Percentiles rank a stretch among this genome's conserved stretches.
phyloP scores from a whole-genome alignment of 805 yeast species.

The Yarrowia keelungensis region DNA sequence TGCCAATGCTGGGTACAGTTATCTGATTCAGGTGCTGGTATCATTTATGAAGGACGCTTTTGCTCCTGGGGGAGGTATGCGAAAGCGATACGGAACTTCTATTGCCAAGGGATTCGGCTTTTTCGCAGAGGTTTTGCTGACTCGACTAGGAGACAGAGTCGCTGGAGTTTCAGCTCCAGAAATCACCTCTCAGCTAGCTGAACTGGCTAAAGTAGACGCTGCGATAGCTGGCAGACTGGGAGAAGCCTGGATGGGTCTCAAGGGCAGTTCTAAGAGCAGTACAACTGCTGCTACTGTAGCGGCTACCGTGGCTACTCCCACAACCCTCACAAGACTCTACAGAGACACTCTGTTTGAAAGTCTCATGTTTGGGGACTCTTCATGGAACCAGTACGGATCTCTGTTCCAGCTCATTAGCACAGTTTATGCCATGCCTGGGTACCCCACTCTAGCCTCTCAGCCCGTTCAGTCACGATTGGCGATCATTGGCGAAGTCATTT shows the following conservation, averaged over 20 bases:
- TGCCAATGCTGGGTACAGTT: slow-evolving; percentile 20
- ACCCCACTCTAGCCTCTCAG: slow-evolving; percentile 36
- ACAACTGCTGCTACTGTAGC: slow-evolving; percentile 8
- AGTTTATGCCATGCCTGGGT: slow-evolving; percentile 40
- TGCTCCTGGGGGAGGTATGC: slow-evolving; percentile 23
- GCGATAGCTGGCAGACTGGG: slow-evolving; percentile 14
- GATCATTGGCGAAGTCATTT: slow-evolving; percentile 52
- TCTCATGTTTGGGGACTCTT: slow-evolving; percentile 41
- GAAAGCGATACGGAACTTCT: slow-evolving; percentile 13
- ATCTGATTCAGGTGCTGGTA: slow-evolving; percentile 18
- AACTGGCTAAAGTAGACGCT: slow-evolving; percentile 14
- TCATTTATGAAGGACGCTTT: slow-evolving; percentile 37
- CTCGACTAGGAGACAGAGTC: background rate
- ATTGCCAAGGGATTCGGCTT: slow-evolving; percentile 20
- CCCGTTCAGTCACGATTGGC: slow-evolving; percentile 38
- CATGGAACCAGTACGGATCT: slow-evolving; percentile 42
- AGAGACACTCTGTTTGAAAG: slow-evolving; percentile 45
- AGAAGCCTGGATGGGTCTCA: slow-evolving; percentile 26
- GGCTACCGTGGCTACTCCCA: slow-evolving; percentile 4
- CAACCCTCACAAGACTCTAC: slow-evolving; percentile 42
- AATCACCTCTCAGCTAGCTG: slow-evolving; percentile 15
- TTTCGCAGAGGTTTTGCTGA: slow-evolving; percentile 11
- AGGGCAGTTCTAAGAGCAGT: background rate
- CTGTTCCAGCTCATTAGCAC: slow-evolving; percentile 38
- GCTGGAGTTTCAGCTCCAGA: slow-evolving; percentile 16